Percentiles rank a stretch among this genome's conserved stretches.
Conservation (phyloP, 2,329 filamentous ascomycete genomes). For the Diaporthe ampelina region DNA sequence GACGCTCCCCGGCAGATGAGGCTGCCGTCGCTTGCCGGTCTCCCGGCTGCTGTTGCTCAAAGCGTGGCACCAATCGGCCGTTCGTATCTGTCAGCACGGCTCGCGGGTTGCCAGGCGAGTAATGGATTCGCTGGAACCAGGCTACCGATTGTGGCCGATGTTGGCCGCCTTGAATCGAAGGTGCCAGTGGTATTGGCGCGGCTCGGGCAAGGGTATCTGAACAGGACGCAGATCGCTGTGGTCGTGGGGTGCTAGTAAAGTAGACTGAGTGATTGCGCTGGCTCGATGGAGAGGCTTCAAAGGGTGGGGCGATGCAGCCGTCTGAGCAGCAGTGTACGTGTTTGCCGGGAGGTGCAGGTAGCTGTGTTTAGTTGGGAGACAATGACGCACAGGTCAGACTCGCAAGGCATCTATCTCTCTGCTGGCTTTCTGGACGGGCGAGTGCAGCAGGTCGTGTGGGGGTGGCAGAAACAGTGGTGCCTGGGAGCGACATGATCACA, state of each 20-base stretch:
- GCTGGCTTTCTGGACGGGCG: not conserved
- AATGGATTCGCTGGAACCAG: not conserved
- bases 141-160: constrained; percentile 14
- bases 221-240: not conserved
- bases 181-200: not conserved
- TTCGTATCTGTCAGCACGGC: not conserved
- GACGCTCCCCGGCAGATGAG: not conserved
- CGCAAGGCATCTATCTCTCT: not conserved
- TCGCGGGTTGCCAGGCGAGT: constrained; percentile 1
- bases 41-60: not conserved
- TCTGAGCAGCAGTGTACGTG: not conserved
- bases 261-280: not conserved
- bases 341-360: not conserved
- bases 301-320: not conserved
- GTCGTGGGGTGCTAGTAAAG: not conserved
- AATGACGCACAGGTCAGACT: not conserved
- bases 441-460: constrained; percentile 14
- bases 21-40: not conserved
- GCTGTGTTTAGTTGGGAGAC: not conserved
- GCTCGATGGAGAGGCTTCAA: not conserved
- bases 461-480: not conserved
- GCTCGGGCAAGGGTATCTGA: not conserved
- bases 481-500: not conserved
- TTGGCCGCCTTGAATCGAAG: constrained; percentile 1
- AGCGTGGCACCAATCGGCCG: constrained; percentile 26